Evolutionary conservation across 108 stramenopile species (phyloP).

Genomic region (Pinguiococcus pyrenoidosus): DNA sequence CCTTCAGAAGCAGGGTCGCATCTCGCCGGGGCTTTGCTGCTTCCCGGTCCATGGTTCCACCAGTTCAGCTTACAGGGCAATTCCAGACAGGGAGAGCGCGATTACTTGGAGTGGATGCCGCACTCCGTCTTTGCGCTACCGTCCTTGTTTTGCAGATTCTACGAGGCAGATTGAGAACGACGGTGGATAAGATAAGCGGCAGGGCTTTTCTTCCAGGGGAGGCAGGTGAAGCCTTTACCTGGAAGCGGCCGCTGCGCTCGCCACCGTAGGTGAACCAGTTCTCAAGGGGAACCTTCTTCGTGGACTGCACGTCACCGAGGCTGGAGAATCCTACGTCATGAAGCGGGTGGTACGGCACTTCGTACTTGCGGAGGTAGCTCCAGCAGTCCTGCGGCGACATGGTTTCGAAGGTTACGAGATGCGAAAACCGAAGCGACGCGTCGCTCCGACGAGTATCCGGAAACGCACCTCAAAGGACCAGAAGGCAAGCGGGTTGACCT

Average conservation of each 20-base stretch:
- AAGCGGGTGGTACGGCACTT: conserved; percentile 83
- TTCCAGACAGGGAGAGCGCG: too few species aligned
- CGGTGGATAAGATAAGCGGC: neutral
- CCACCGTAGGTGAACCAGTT: conserved; percentile 85
- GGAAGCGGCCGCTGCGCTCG: conserved; percentile 88
- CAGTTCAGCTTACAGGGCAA: too few species aligned
- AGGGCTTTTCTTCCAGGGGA: too few species aligned
- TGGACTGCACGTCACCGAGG: conserved; percentile 65
- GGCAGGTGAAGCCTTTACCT: conserved; percentile 41
- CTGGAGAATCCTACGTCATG: conserved; percentile 91
- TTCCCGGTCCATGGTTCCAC: too few species aligned
- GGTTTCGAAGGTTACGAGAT: too few species aligned
- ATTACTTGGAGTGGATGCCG: conserved; percentile 61
- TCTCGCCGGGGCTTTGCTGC: too few species aligned
- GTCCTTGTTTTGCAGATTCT: conserved; percentile 83
- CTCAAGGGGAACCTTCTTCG: conserved; percentile 26
- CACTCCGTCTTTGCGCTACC: conserved; percentile 95
- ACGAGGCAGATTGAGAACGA: neutral
- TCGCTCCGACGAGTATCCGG: too few species aligned
- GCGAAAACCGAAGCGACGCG: too few species aligned
- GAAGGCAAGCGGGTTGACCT: conserved; percentile 83
- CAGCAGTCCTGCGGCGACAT: too few species aligned
- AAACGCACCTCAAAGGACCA: conserved; percentile 94
- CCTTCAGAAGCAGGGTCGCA: too few species aligned
- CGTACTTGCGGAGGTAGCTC: conserved; percentile 88